phyloP scores from a whole-genome alignment of 2,329 filamentous ascomycete genomes.

The Ophiostoma tasmaniense region DNA sequence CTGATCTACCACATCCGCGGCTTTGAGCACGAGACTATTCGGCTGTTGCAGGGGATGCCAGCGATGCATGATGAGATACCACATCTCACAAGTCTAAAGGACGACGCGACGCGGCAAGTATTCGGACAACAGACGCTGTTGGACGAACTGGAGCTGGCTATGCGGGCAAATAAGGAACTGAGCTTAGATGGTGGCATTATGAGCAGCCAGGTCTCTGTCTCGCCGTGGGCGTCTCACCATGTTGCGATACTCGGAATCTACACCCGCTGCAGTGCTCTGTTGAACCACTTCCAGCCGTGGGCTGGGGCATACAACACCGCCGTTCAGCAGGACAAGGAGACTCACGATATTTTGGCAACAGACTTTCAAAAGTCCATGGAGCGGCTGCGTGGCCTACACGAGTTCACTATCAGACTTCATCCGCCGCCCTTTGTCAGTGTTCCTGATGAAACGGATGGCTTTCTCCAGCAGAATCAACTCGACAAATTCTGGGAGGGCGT shows the following conservation, averaged over 20 bases:
- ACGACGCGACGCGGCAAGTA: background rate
- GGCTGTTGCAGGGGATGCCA: background rate
- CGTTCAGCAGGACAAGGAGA: background rate
- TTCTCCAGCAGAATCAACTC: background rate
- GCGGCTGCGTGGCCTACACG: background rate
- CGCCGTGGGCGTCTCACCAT: background rate
- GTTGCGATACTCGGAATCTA: background rate
- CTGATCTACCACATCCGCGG: background rate
- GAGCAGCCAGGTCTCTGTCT: background rate
- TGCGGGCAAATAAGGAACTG: background rate
- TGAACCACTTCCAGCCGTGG: background rate
- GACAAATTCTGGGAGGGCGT: background rate
- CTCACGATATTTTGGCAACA: background rate
- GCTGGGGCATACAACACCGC: background rate
- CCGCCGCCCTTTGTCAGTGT: background rate
- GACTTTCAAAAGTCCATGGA: background rate
- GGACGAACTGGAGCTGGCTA: background rate
- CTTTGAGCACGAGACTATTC: background rate
- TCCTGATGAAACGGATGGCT: background rate
- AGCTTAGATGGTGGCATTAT: background rate
- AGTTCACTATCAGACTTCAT: background rate
- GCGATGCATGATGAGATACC: background rate
- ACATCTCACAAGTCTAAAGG: background rate
- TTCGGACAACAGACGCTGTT: background rate
- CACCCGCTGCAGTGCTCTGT: background rate